Evolutionary conservation across 805 yeast species (phyloP), one percentile per base, ranked within the genome.

Genomic region (Lachancea kluyveri): DNA sequence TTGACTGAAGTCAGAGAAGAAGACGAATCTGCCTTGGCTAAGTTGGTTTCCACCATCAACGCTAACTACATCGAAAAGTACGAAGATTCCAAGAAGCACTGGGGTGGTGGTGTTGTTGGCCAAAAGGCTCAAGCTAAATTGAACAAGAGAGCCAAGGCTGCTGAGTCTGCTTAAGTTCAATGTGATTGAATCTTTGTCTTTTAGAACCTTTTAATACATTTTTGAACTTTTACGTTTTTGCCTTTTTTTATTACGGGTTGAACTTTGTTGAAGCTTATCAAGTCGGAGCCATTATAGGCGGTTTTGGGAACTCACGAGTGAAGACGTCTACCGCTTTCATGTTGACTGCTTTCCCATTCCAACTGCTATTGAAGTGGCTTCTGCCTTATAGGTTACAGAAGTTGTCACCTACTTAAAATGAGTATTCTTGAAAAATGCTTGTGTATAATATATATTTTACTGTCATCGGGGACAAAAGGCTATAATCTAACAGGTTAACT

Each of bases 71-170:
- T 69, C 57, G 95, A 84, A 64, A 85, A 86, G 72, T 85, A 80
- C 82, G 96, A 90, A 62, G 96, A 92, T 57, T 62, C 75, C 64
- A 90, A 94, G 79, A 87, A 85, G 74, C 95, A 86, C 81, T 90
- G 98, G 98, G 97, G 97, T 77, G 98, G 98, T 77, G 98, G 98
- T 77, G 64, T 86, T 68, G 73, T 92, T 77, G 96, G 97, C 68
- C 72, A 82, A 57, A 92, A 90, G 77, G 86, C 96, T 60, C 76
- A 74, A 60, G 92, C 79, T 62, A 85, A 81, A 74, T 63, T 67
- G 47, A 88, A 76, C 56, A 85, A 83, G 79, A 78, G 67, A 61
- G 79, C 77, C 49, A 77, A 71, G 69, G 68, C 70, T 54, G 51
- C 70, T 53, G 48, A 39, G 33, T 49, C 62, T 37, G 54, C 54